A percentile compares a stretch with the other conserved stretches of the same genome.
Conservation (phyloP, 208 protist genomes). For the Acanthamoeba lenticulata region DNA sequence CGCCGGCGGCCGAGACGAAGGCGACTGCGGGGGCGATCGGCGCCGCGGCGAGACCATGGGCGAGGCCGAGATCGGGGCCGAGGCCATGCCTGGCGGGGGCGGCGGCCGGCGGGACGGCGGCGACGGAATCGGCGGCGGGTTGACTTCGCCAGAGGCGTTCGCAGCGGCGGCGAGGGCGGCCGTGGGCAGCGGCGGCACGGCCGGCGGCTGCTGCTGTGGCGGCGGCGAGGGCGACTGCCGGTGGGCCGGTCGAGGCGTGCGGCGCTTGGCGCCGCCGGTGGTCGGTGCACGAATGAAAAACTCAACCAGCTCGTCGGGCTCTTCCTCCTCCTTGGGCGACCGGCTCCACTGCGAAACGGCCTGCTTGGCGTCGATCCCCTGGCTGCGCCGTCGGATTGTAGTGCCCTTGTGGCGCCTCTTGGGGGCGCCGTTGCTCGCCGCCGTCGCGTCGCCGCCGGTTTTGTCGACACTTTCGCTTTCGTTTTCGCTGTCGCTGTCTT, state of each 20-base stretch:
- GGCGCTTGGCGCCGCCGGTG: no score
- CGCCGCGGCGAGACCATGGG: neutral
- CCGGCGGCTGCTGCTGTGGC: neutral
- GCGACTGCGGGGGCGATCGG: neutral
- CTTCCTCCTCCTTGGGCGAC: neutral
- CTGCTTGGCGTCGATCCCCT: no score
- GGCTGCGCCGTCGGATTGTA: no score
- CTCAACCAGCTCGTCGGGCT: slow-evolving; percentile 63
- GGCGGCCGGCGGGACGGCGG: neutral
- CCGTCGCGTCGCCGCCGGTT: neutral
- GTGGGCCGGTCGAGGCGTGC: neutral
- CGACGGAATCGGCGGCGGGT: neutral
- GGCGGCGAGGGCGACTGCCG: neutral
- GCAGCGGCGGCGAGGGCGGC: neutral
- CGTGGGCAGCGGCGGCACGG: neutral
- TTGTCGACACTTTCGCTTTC: neutral
- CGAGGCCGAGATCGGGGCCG: neutral
- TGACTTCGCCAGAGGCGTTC: neutral
- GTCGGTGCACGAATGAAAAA: slow-evolving; percentile 12
- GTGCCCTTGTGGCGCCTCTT: no score
- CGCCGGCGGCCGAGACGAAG: neutral
- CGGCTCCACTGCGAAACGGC: no score
- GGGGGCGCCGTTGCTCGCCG: no score
- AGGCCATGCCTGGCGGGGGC: neutral
- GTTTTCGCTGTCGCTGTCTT: neutral